Base-by-base conservation (phyloP, 768 basidiomycete species). In the Boletus tylopilopsis region DNA sequence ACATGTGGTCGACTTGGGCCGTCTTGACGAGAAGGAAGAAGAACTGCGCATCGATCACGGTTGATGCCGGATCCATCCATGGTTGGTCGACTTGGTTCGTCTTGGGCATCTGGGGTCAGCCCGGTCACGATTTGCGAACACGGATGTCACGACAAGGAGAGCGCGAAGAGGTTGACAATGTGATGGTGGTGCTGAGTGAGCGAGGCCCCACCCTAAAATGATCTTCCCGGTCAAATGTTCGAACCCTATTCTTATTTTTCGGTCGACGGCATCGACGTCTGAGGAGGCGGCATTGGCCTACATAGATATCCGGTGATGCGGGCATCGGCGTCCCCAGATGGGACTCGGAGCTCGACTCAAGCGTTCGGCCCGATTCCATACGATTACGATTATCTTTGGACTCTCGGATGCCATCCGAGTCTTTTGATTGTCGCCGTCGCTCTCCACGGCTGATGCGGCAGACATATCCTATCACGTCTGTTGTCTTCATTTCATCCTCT, bases 11-110 rank as follows among this genome's bases (percentile, higher is more conserved):
- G 6, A 18, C 32, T 35, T 42, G 45, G 51, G 36, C 29, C 29
- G 38, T 40, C 8, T 22, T 49, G 27, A 37, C 35, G 34, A 48
- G 37, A 50, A 53, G 51, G 37, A 50, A 53, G 51, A 18, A 19
- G 7, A 6, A 22, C 45, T 44, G 32, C 41, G 25, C 37, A 27
- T 7, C 40, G 60, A 60, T 62, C 60, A 47, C 55, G 45, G 45
- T 59, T 24, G 46, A 53, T 50, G 43, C 60, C 45, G 51, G 48
- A 47, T 42, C 21, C 29, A 36, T 35, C 23, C 15, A 18, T n/a
- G 33, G 15, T 7, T n/a, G n/a, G n/a, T 12, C 13, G n/a, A 50
- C 22, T 22, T 25, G n/a, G 37, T 7, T 44, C 47, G 11, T 44
- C 22, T 11, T 27, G 19, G n/a, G 21, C 39, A 50, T 21, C 24